These are phyloP conservation scores for Fomitopsis palustris DNA, from an alignment of 1,284 basidiomycete genomes.

Conservation along the genomic window DNA sequence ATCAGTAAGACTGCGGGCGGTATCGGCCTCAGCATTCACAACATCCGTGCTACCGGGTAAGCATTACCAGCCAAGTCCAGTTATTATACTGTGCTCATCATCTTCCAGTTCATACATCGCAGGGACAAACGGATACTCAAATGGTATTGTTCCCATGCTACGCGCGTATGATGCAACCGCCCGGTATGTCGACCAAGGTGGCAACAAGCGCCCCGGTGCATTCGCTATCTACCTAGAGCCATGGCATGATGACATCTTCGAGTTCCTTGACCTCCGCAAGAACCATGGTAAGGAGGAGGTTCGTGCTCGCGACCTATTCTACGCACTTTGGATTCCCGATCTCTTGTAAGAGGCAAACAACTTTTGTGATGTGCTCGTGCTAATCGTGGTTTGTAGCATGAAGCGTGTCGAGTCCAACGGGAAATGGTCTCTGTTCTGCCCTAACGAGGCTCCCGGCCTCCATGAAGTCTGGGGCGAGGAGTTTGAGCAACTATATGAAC, in stretches of 20 bases:
- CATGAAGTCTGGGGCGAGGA: slow-evolving; percentile 90
- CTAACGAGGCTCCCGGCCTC: slow-evolving; percentile 91
- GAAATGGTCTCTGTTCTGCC: slow-evolving; percentile 98
- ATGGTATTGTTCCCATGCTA: slow-evolving; percentile 99
- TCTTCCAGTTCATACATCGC: slow-evolving; percentile 76
- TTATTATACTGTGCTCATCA: slow-evolving; percentile 2
- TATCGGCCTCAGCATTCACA: slow-evolving; percentile 95
- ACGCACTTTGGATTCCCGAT: slow-evolving; percentile 97
- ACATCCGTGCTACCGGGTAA: slow-evolving; percentile 93
- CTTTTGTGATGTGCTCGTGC: background rate
- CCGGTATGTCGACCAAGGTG: slow-evolving; percentile 98
- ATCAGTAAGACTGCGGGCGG: slow-evolving; percentile 99
- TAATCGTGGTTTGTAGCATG: slow-evolving; percentile 55
- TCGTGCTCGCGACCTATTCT: slow-evolving; percentile 96
- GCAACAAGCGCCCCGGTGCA: slow-evolving; percentile 98
- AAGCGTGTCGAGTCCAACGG: slow-evolving; percentile 86
- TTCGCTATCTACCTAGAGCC: slow-evolving; percentile 98
- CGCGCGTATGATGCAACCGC: slow-evolving; percentile 98
- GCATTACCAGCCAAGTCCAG: slow-evolving; percentile 13
- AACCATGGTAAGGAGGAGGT: slow-evolving; percentile 99
- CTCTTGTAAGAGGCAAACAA: slow-evolving; percentile 72
- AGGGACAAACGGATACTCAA: slow-evolving; percentile 97
- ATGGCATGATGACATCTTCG: slow-evolving; percentile 97
- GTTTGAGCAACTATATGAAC: slow-evolving; percentile 88
- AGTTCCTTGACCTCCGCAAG: slow-evolving; percentile 97